A percentile compares a stretch with the other conserved stretches of the same genome.
phyloP scores from a whole-genome alignment of 73 alveolate genomes.

The Paramecium primaurelia region DNA sequence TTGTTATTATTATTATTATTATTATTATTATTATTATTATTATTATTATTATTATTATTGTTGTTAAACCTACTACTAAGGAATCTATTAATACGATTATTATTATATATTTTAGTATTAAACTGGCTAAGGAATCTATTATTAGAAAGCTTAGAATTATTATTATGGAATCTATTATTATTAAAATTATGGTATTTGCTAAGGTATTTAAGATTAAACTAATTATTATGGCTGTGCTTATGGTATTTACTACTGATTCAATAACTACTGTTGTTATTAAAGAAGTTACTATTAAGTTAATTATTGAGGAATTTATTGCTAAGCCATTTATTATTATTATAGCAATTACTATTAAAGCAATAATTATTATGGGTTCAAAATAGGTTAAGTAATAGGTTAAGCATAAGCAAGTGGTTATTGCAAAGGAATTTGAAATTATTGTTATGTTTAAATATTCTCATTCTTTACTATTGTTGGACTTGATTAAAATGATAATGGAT shows the following conservation, averaged over 20 bases:
- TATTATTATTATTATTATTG: background rate
- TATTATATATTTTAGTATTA: background rate
- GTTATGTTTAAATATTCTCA: background rate
- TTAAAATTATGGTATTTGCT: background rate
- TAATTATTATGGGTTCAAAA: background rate
- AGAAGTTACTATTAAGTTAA: background rate
- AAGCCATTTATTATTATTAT: background rate
- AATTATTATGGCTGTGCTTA: background rate
- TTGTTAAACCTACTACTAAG: background rate
- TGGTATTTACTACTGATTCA: background rate
- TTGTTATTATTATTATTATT: background rate
- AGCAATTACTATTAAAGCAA: background rate
- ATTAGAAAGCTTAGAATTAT: background rate
- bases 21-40: background rate
- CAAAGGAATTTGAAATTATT: background rate
- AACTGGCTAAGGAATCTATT: background rate
- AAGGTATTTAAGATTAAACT: background rate
- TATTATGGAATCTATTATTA: background rate
- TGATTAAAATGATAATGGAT: constrained; percentile 6
- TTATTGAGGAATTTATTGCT: background rate
- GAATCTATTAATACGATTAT: background rate
- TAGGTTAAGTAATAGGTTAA: background rate
- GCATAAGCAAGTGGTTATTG: background rate
- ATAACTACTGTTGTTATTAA: background rate
- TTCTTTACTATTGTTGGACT: background rate